A percentile compares a stretch with the other conserved stretches of the same genome.
phyloP scores from a whole-genome alignment of 768 basidiomycete genomes.

The Mrakia gelida region DNA sequence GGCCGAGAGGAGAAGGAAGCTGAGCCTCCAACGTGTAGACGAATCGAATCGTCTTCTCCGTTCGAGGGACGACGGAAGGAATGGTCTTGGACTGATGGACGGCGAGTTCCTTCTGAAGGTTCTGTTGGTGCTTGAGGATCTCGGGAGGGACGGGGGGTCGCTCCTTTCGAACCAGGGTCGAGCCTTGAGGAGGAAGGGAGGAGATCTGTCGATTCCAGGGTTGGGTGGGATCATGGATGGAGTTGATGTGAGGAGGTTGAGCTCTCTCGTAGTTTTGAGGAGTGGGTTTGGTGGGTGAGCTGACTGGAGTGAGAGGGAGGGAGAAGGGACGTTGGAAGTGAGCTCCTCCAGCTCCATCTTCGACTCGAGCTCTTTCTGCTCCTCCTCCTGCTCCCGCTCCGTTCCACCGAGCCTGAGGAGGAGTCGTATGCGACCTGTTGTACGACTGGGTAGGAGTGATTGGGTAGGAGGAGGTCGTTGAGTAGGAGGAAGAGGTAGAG shows the following conservation, averaged over 20 bases:
- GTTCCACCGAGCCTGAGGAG: background rate
- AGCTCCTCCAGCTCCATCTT: too few relatives aligned
- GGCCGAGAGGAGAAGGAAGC: background rate
- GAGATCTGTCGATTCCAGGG: background rate
- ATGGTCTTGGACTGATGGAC: background rate
- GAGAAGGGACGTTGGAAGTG: background rate
- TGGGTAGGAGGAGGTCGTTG: background rate
- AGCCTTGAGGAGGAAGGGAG: background rate
- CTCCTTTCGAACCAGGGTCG: background rate
- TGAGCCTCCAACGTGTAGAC: background rate
- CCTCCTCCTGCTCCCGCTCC: background rate
- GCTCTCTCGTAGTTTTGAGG: background rate
- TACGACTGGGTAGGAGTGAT: background rate
- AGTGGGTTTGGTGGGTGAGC: background rate
- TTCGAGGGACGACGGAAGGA: background rate
- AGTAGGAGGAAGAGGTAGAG: background rate
- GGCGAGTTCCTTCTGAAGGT: background rate
- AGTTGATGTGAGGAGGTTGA: background rate
- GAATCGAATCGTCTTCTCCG: background rate
- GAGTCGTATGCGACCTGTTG: background rate
- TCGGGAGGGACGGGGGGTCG: background rate
- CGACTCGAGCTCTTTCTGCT: too few relatives aligned
- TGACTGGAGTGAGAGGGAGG: background rate
- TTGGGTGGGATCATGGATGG: background rate
- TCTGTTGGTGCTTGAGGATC: background rate